These are phyloP conservation scores for Coriaria nepalensis DNA, from an alignment of 306 rosid species.

Conservation along the genomic window DNA sequence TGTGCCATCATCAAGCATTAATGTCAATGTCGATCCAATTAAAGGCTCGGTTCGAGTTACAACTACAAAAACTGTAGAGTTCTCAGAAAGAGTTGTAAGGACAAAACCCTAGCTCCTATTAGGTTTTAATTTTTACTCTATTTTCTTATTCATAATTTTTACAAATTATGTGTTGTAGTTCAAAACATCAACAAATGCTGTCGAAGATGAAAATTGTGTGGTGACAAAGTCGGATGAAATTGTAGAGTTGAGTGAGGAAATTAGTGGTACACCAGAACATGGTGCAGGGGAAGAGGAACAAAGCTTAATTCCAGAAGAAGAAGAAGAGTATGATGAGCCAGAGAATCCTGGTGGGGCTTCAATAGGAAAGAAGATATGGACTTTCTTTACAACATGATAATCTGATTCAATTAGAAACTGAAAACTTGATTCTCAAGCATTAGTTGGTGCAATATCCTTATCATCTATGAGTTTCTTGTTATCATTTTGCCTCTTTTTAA, in stretches of 20 bases:
- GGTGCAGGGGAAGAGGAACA: slow-evolving; percentile 25
- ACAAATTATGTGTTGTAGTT: slow-evolving; percentile 30
- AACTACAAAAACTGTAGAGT: slow-evolving; percentile 22
- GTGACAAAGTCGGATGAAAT: slow-evolving; percentile 25
- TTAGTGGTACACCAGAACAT: slow-evolving; percentile 20
- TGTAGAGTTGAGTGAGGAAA: slow-evolving; percentile 21
- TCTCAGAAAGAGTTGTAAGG: slow-evolving; percentile 44
- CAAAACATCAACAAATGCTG: slow-evolving; percentile 24
- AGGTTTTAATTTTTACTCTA: neutral
- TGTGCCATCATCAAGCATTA: slow-evolving; percentile 19
- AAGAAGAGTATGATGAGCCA: slow-evolving; percentile 19
- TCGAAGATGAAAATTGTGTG: slow-evolving; percentile 24
- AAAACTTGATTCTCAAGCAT: slow-evolving; percentile 7
- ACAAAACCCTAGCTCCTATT: slow-evolving; percentile 26
- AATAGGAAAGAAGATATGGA: slow-evolving; percentile 51
- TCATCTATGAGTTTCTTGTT: neutral
- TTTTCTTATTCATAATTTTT: neutral
- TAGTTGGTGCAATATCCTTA: neutral
- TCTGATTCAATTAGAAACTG: too few species aligned
- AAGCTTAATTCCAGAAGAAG: slow-evolving; percentile 31
- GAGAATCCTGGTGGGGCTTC: slow-evolving; percentile 42
- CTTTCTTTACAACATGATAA: slow-evolving; percentile 55
- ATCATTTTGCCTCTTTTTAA: too few species aligned
- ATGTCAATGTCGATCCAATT: slow-evolving; percentile 23
- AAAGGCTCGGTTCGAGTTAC: slow-evolving; percentile 21